phyloP scores from a whole-genome alignment of 192 early-diverging fungal species.

The Linnemannia elongata region DNA sequence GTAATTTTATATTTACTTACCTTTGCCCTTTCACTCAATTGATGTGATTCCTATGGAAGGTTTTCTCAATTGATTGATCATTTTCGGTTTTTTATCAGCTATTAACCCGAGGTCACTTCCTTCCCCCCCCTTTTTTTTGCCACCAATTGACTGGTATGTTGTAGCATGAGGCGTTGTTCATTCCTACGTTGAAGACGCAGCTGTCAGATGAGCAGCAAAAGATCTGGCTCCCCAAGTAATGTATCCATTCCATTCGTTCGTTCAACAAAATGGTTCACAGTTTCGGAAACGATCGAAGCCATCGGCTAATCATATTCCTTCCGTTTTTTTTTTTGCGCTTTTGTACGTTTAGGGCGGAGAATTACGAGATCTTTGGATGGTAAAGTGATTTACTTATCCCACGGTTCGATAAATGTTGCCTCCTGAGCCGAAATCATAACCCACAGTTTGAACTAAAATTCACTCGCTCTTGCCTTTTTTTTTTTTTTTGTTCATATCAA shows the following conservation, averaged over 20 bases:
- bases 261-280: not conserved
- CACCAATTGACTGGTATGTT: not conserved
- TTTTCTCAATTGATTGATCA: conserved; percentile 14
- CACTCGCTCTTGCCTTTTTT: not conserved
- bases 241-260: no score
- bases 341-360: conserved; percentile 47
- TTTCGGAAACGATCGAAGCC: not conserved
- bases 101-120: not conserved
- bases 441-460: not conserved
- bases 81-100: not conserved
- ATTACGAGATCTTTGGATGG: conserved; percentile 78
- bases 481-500: not conserved
- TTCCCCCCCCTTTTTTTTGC: not conserved
- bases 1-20: conserved; percentile 50
- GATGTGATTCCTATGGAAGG: conserved; percentile 20
- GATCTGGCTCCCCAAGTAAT: conserved; percentile 50
- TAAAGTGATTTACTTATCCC: conserved; percentile 7
- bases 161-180: conserved; percentile 59
- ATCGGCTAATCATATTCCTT: not conserved
- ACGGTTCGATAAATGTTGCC: not conserved
- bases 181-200: conserved; percentile 53
- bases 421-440: not conserved
- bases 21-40: not conserved
- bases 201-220: conserved; percentile 58
- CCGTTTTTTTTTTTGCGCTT: not conserved